phyloP scores from a whole-genome alignment of 495 filamentous ascomycete species.

The Terfezia boudieri region DNA sequence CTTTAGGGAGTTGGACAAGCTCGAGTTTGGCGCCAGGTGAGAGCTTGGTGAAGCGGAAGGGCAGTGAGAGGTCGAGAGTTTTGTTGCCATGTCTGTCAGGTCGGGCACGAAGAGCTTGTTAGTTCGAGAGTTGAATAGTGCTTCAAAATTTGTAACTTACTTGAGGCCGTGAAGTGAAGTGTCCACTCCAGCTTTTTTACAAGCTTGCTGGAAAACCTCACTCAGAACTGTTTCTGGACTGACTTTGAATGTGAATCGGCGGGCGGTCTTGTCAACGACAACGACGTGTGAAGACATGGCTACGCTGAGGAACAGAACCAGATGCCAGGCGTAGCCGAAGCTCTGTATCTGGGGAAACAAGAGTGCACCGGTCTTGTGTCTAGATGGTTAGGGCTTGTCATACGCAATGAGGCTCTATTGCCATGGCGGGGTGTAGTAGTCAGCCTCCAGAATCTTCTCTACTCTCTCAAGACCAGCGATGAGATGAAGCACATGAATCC shows the following conservation, averaged over 20 bases:
- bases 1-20: slow-evolving; percentile 37
- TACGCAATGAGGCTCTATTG: no score
- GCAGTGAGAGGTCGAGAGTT: slow-evolving; percentile 57
- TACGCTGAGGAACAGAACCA: no score
- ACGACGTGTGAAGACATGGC: slow-evolving; percentile 73
- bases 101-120: no score
- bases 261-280: slow-evolving; percentile 49
- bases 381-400: no score
- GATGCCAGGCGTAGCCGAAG: no score
- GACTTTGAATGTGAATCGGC: slow-evolving; percentile 58
- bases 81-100: slow-evolving; percentile 50
- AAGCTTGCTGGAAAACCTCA: slow-evolving; percentile 71
- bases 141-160: slow-evolving; percentile 21
- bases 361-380: no score
- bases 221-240: slow-evolving; percentile 54
- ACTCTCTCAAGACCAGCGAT: no score
- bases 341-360: no score
- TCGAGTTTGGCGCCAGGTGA: slow-evolving; percentile 74
- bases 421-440: no score
- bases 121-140: no score
- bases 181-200: slow-evolving; percentile 48
- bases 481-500: no score
- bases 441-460: no score
- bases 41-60: slow-evolving; percentile 71
- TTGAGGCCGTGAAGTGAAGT: slow-evolving; percentile 61